These are phyloP conservation scores for Sonneratia caseolaris DNA, from an alignment of 345 rosid genomes.

Conservation along the genomic window DNA sequence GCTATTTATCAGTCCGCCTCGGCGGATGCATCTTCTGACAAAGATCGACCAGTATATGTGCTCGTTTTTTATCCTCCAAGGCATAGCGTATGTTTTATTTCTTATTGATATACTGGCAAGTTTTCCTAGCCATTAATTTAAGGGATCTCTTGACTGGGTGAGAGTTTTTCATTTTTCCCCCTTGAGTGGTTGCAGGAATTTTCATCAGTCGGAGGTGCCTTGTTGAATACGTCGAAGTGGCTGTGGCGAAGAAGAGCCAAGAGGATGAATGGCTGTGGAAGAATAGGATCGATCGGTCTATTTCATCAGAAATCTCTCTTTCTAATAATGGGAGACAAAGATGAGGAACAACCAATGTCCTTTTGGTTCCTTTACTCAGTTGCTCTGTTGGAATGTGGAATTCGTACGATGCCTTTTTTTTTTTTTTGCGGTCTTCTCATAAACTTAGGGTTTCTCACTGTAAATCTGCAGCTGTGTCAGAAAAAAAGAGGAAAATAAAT, in stretches of 20 bases:
- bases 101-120: not conserved
- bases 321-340: not conserved
- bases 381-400: not conserved
- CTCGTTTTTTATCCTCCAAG: no score
- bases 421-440: not conserved
- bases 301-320: not conserved
- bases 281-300: not conserved
- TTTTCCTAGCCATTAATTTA: not conserved
- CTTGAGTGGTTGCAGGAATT: not conserved
- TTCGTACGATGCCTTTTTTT: not conserved
- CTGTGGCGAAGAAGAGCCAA: not conserved
- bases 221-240: not conserved
- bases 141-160: not conserved
- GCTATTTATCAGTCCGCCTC: constrained; percentile 9
- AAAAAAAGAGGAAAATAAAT: no score
- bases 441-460: not conserved
- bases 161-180: not conserved
- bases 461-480: not conserved
- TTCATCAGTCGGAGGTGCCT: not conserved
- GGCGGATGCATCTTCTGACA: not conserved
- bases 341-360: not conserved
- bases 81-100: no score
- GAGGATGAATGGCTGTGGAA: not conserved
- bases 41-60: not conserved
- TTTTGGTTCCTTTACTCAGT: not conserved